Percentiles rank a stretch among this genome's conserved stretches.
Conservation (phyloP, 495 filamentous ascomycete species). For the Penicillium antarcticum region DNA sequence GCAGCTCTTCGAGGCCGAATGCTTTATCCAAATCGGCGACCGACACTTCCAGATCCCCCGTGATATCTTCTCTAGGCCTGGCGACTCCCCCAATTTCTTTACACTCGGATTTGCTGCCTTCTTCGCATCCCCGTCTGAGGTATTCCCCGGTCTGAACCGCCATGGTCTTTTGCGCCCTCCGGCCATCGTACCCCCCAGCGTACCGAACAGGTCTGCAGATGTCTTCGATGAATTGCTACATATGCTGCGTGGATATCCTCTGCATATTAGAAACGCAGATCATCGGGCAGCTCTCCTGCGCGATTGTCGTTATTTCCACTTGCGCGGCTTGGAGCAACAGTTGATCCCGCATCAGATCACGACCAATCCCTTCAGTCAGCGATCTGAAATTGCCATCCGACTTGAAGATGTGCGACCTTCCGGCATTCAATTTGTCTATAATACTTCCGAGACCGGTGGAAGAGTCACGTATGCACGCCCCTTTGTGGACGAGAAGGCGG, state of each 20-base stretch:
- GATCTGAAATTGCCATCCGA: constrained; percentile 75
- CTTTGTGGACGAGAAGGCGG: constrained; percentile 68
- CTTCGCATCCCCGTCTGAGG: constrained; percentile 73
- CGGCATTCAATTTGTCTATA: constrained; percentile 63
- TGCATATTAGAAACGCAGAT: constrained; percentile 70
- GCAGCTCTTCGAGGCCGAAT: constrained; percentile 90
- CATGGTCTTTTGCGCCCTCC: constrained; percentile 84
- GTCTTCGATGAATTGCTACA: constrained; percentile 83
- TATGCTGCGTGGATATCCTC: constrained; percentile 80
- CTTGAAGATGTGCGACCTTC: constrained; percentile 84
- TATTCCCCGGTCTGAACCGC: constrained; percentile 83
- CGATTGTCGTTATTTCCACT: constrained; percentile 90
- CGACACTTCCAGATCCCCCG: constrained; percentile 85
- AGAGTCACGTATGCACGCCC: constrained; percentile 81
- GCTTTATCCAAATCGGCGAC: constrained; percentile 85
- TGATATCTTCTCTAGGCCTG: constrained; percentile 78
- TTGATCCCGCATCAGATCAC: constrained; percentile 75
- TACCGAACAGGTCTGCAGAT: constrained; percentile 76
- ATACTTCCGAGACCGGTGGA: constrained; percentile 40
- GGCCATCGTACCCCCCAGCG: constrained; percentile 74
- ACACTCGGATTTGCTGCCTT: constrained; percentile 87
- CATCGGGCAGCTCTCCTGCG: constrained; percentile 78
- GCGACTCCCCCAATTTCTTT: constrained; percentile 95
- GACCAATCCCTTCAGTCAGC: constrained; percentile 65
- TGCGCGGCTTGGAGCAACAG: constrained; percentile 86